Evolutionary conservation across 179 eudicot genomes (phyloP).

Genomic region (Corrigiola litoralis): DNA sequence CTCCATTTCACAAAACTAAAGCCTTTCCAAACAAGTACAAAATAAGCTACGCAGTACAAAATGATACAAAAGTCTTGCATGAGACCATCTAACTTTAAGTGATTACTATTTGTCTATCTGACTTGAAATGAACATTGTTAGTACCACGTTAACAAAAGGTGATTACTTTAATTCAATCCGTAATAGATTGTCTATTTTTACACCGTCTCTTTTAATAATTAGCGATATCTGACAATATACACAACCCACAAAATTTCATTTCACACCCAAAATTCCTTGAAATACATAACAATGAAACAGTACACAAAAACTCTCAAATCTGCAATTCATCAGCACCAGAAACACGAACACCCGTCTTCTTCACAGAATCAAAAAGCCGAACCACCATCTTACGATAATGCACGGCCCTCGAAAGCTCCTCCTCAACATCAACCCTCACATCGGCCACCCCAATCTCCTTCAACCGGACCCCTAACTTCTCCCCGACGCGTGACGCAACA

Average conservation of each 20-base stretch:
- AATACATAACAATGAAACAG: background rate
- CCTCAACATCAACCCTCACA: constrained; percentile 37
- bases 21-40: no score
- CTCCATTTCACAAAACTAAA: no score
- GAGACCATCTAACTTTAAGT: no score
- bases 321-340: constrained; percentile 46
- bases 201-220: no score
- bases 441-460: constrained; percentile 41
- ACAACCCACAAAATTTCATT: background rate
- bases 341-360: constrained; percentile 38
- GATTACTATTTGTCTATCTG: no score
- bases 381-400: constrained; percentile 42
- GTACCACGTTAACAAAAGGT: no score
- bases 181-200: no score
- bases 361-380: constrained; percentile 50
- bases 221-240: no score
- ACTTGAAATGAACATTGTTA: no score
- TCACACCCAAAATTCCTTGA: background rate
- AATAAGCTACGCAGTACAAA: no score
- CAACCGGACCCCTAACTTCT: constrained; percentile 59
- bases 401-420: constrained; percentile 49
- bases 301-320: constrained; percentile 17
- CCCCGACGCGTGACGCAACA: constrained; percentile 58
- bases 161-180: no score
- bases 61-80: no score